Percentiles rank a stretch among this genome's conserved stretches.
Conservation (phyloP, 2,329 filamentous ascomycete species). For the Diaporthe nobilis region DNA sequence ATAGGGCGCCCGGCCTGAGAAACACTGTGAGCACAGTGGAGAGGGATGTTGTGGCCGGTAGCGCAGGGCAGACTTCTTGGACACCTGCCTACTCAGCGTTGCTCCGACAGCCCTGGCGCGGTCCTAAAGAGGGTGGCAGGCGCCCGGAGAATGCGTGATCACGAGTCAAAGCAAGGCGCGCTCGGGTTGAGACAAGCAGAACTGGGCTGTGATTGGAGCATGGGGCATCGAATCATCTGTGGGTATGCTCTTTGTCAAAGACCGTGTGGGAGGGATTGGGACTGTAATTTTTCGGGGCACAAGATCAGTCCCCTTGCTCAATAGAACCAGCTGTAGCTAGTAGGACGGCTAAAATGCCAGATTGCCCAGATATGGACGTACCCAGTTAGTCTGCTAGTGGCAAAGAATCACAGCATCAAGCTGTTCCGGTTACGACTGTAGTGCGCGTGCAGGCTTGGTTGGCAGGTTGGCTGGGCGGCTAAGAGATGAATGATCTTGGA, state of each 20-base stretch:
- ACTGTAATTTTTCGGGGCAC: background rate
- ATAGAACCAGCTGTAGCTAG: background rate
- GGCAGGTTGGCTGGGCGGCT: background rate
- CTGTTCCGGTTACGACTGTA: slow-evolving; percentile 7
- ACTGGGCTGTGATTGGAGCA: background rate
- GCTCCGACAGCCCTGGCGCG: background rate
- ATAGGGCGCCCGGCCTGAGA: background rate
- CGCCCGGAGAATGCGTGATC: background rate
- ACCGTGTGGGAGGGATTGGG: background rate
- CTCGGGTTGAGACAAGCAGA: background rate
- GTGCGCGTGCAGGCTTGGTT: background rate
- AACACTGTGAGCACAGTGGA: background rate
- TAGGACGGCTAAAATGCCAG: background rate
- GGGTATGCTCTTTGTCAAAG: background rate
- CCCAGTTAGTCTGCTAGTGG: background rate
- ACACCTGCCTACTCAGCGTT: background rate
- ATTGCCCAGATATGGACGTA: no score
- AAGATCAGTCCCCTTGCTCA: background rate
- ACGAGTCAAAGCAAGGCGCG: background rate
- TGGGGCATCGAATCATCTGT: background rate
- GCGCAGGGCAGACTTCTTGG: background rate
- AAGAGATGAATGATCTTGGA: slow-evolving; percentile 2
- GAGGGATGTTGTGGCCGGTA: background rate
- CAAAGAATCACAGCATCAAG: background rate
- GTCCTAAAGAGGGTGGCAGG: background rate